These are phyloP conservation scores for Rutstroemia sp. DNA, from an alignment of 2,329 filamentous ascomycete species.

Conservation along the genomic window DNA sequence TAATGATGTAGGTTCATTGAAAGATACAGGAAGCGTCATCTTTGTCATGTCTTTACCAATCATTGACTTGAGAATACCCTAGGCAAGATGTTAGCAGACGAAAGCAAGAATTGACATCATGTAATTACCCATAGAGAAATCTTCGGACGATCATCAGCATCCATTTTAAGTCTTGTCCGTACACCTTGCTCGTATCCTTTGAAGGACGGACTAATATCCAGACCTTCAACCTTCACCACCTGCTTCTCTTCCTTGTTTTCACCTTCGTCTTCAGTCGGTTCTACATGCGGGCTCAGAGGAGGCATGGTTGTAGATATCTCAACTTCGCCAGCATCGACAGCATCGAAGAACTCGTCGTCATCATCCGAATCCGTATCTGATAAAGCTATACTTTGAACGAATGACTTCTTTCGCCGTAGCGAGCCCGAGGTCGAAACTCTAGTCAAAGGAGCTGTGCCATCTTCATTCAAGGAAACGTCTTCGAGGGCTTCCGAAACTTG, in stretches of 20 bases:
- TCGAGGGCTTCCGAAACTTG: slow-evolving; percentile 32
- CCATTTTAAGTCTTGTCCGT: slow-evolving; percentile 73
- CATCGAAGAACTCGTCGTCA: slow-evolving; percentile 95
- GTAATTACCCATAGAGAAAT: slow-evolving; percentile 85
- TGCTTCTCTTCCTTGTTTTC: slow-evolving; percentile 25
- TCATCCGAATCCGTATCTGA: slow-evolving; percentile 72
- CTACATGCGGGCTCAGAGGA: slow-evolving; percentile 25
- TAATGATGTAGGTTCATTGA: slow-evolving; percentile 95
- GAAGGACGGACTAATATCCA: slow-evolving; percentile 72
- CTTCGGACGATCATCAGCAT: slow-evolving; percentile 86
- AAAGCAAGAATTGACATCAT: background rate
- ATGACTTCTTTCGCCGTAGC: slow-evolving; percentile 53
- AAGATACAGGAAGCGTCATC: slow-evolving; percentile 96
- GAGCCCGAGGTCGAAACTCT: slow-evolving; percentile 38
- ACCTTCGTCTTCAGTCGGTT: slow-evolving; percentile 37
- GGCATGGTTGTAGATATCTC: slow-evolving; percentile 65
- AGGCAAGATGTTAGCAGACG: slow-evolving; percentile 21
- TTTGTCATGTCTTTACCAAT: slow-evolving; percentile 99
- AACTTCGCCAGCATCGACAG: slow-evolving; percentile 86
- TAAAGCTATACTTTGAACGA: slow-evolving; percentile 59
- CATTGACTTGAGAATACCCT: slow-evolving; percentile 98
- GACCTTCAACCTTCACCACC: slow-evolving; percentile 37
- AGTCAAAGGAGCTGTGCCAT: slow-evolving; percentile 26
- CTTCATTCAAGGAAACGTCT: slow-evolving; percentile 32
- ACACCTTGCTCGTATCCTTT: slow-evolving; percentile 87